Evolutionary conservation across 495 filamentous ascomycete species (phyloP).

Genomic region (Echria macrotheca): DNA sequence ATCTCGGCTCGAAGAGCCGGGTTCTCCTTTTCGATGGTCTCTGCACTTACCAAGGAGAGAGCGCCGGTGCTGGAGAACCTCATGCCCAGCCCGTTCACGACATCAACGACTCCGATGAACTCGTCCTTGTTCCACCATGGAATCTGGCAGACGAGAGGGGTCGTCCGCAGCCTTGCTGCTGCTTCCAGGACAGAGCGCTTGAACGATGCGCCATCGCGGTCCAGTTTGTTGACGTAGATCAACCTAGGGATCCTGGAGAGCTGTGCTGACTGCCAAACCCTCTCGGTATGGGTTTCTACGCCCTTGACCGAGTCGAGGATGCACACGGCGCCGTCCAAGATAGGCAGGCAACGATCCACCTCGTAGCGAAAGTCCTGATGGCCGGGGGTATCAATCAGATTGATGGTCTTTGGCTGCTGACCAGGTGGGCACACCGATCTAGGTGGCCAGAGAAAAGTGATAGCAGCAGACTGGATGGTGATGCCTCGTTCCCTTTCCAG

Average conservation of each 20-base stretch:
- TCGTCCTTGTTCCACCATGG: constrained; percentile 83
- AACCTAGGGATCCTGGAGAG: constrained; percentile 80
- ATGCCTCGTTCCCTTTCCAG: constrained; percentile 91
- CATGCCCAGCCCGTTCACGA: constrained; percentile 51
- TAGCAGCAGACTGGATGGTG: constrained; percentile 95
- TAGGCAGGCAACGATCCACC: constrained; percentile 84
- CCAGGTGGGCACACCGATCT: constrained; percentile 27
- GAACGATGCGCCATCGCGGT: constrained; percentile 90
- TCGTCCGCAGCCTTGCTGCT: constrained; percentile 68
- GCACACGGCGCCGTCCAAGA: constrained; percentile 92
- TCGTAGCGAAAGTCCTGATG: constrained; percentile 99
- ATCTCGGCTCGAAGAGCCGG: constrained; percentile 61
- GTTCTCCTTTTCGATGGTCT: constrained; percentile 27
- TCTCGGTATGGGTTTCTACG: constrained; percentile 96
- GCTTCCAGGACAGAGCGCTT: constrained; percentile 80
- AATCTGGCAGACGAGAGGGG: constrained; percentile 89
- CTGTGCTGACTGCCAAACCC: constrained; percentile 90
- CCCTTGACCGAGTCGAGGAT: constrained; percentile 96
- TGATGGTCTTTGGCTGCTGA: constrained; percentile 55
- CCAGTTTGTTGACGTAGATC: constrained; percentile 92
- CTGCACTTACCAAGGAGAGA: constrained; percentile 49
- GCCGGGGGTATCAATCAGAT: constrained; percentile 95
- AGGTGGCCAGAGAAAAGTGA: constrained; percentile 80
- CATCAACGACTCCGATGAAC: constrained; percentile 79
- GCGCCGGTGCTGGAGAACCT: constrained; percentile 48